Percentiles rank a stretch among this genome's conserved stretches.
phyloP scores from a whole-genome alignment of 371 early-diverging fungal genomes.

The Gilbertella persicaria region DNA sequence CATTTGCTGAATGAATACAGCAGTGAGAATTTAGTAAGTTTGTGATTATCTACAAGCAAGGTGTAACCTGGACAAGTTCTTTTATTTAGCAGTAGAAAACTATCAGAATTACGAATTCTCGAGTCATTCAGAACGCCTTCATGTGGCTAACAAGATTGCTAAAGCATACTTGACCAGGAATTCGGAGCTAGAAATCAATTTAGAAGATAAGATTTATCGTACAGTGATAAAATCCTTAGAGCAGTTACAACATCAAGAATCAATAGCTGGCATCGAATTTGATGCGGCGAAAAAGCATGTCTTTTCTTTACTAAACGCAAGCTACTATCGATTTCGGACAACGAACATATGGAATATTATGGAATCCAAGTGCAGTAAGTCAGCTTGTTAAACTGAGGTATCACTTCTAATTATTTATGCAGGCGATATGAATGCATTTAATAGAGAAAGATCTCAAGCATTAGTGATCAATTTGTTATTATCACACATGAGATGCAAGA shows the following conservation, averaged over 20 bases:
- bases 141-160: conserved; percentile 36
- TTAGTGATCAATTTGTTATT: conserved; percentile 16
- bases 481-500: conserved; percentile 8
- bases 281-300: conserved; percentile 46
- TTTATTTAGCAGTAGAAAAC: conserved; percentile 52
- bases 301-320: conserved; percentile 37
- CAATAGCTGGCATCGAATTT: conserved; percentile 25
- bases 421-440: conserved; percentile 5
- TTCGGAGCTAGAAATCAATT: conserved; percentile 48
- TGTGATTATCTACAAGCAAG: not conserved
- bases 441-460: conserved; percentile 15
- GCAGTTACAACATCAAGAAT: not conserved
- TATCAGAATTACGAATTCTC: conserved; percentile 37
- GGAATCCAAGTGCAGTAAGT: conserved; percentile 27
- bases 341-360: conserved; percentile 25
- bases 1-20: conserved; percentile 47
- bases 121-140: conserved; percentile 26
- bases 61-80: conserved; percentile 23
- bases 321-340: conserved; percentile 36
- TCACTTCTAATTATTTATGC: not conserved
- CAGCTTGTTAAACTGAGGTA: not conserved
- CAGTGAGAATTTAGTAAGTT: conserved; percentile 48
- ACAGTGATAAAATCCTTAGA: conserved; percentile 20
- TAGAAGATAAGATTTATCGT: conserved; percentile 42
- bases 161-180: conserved; percentile 40